These are phyloP conservation scores for Lachancea fermentati DNA, from an alignment of 805 yeast genomes.

Conservation along the genomic window DNA sequence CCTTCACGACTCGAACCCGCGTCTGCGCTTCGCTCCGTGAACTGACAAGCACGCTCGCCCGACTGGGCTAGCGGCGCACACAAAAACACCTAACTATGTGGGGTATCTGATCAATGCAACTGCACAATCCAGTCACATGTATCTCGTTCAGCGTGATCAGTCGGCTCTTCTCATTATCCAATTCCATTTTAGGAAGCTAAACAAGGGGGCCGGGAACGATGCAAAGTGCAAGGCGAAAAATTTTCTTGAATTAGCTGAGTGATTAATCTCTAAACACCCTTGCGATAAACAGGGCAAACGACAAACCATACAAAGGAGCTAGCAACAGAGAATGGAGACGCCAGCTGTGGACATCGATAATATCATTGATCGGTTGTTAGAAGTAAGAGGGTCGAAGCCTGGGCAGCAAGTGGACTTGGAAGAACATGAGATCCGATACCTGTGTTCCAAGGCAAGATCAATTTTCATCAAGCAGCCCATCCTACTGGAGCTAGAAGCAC, in stretches of 20 bases:
- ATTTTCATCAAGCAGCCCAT: constrained; percentile 97
- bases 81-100: constrained; percentile 1
- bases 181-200: neutral
- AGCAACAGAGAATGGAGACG: constrained; percentile 34
- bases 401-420: constrained; percentile 93
- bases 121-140: neutral
- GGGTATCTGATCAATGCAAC: neutral
- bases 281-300: neutral
- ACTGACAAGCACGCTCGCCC: constrained; percentile 6
- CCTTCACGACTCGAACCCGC: constrained; percentile 8
- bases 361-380: constrained; percentile 91
- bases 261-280: neutral
- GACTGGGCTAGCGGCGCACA: constrained; percentile 10
- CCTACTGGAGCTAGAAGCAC: constrained; percentile 91
- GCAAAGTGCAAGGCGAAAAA: neutral
- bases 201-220: neutral
- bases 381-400: constrained; percentile 97
- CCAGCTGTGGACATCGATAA: constrained; percentile 93
- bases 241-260: neutral
- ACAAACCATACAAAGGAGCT: neutral
- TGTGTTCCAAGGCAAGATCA: constrained; percentile 97
- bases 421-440: constrained; percentile 89
- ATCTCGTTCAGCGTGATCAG: neutral
- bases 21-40: neutral
- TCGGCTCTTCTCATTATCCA: neutral